A percentile compares a stretch with the other conserved stretches of the same genome.
These are phyloP conservation scores for Scutellaria galericulata DNA, from an alignment of 257 asterid species.

Conservation along the genomic window DNA sequence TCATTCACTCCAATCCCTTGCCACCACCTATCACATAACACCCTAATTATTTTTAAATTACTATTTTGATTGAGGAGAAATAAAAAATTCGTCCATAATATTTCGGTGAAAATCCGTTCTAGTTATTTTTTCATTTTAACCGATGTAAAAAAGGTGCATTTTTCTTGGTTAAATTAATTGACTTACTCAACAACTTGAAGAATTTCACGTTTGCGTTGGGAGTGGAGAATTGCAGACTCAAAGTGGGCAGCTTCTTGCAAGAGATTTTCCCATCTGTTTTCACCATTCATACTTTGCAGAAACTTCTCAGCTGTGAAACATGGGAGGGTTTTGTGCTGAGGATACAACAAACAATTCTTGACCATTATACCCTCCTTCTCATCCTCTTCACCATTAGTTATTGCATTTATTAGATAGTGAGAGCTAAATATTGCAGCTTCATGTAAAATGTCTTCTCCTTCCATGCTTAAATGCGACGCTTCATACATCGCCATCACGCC, in stretches of 20 bases:
- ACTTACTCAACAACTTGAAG: conserved; percentile 31
- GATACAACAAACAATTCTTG: conserved; percentile 10
- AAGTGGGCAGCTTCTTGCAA: conserved; percentile 22
- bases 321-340: conserved; percentile 29
- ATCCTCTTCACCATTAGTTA: not conserved
- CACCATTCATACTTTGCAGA: not conserved
- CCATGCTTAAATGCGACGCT: conserved; percentile 32
- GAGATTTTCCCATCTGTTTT: conserved; percentile 17
- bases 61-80: no score
- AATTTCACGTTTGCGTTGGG: conserved; percentile 15
- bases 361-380: not conserved
- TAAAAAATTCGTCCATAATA: no score
- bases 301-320: not conserved
- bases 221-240: not conserved
- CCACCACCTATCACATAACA: conserved; percentile 47
- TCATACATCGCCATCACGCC: conserved; percentile 25
- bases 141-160: no score
- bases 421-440: conserved; percentile 24
- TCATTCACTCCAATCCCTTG: conserved; percentile 35
- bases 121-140: no score
- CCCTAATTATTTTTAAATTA: not conserved
- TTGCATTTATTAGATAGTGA: not conserved
- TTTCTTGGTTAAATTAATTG: not conserved
- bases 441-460: conserved; percentile 30
- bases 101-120: no score